Conservation (phyloP, 306 rosid species). For the Adenanthera pavonina region DNA sequence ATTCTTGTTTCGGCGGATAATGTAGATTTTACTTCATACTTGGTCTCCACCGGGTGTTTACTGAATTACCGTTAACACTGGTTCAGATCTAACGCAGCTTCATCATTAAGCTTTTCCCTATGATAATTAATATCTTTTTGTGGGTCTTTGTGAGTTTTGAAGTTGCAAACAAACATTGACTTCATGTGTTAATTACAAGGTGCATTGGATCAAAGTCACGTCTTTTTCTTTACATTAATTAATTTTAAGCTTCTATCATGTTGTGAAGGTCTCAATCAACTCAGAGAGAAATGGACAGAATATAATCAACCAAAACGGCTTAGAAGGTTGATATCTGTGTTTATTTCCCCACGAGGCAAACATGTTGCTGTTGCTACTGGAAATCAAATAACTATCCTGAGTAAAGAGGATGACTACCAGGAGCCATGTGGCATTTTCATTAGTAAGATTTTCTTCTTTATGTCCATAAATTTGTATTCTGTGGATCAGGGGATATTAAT, state of each 20-base stretch:
- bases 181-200: background rate
- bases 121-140: background rate
- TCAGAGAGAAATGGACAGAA: conserved; percentile 73
- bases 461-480: background rate
- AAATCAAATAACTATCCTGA: conserved; percentile 79
- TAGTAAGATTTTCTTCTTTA: conserved; percentile 50
- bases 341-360: conserved; percentile 74
- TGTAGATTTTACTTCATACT: background rate
- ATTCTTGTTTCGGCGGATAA: background rate
- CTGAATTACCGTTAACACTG: conserved; percentile 18
- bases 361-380: conserved; percentile 89
- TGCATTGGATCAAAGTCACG: conserved; percentile 1
- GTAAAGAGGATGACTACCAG: conserved; percentile 72
- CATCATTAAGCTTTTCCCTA: background rate
- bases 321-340: conserved; percentile 64
- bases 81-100: conserved; percentile 26
- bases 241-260: conserved; percentile 7
- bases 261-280: conserved; percentile 67
- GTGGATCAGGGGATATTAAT: conserved; percentile 12
- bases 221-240: background rate
- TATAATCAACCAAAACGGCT: conserved; percentile 67
- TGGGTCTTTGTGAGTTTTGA: background rate
- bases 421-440: conserved; percentile 75
- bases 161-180: background rate
- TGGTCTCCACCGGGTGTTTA: background rate